Conservation (phyloP, 257 asterid genomes). For the Ehretia macrophylla region DNA sequence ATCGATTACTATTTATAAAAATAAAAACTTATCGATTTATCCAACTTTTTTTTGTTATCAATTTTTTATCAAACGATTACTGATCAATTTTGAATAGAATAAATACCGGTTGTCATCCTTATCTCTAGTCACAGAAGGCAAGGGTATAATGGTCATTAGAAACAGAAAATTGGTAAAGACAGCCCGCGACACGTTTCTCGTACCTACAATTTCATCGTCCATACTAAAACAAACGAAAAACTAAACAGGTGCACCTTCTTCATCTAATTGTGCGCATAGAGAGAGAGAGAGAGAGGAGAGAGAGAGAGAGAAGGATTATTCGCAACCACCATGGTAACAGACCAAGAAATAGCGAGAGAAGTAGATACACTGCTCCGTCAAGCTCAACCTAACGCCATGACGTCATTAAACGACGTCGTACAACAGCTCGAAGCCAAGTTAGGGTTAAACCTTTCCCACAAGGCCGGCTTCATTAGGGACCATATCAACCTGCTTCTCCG, state of each 20-base stretch:
- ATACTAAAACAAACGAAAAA: too few species aligned
- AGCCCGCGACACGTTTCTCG: too few species aligned
- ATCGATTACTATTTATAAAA: too few species aligned
- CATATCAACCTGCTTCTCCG: slow-evolving; percentile 52
- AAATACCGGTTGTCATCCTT: too few species aligned
- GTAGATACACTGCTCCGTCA: slow-evolving; percentile 64
- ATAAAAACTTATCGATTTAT: too few species aligned
- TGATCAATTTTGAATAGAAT: too few species aligned
- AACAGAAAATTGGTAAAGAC: too few species aligned
- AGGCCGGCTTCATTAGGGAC: slow-evolving; percentile 54
- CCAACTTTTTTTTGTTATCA: too few species aligned
- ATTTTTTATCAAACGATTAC: too few species aligned
- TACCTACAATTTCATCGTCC: too few species aligned
- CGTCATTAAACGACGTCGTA: slow-evolving; percentile 64
- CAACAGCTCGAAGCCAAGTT: slow-evolving; percentile 58
- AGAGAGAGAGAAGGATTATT: slow-evolving; percentile 11
- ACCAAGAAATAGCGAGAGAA: slow-evolving; percentile 62
- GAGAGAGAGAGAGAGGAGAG: slow-evolving; percentile 27
- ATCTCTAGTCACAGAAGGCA: too few species aligned
- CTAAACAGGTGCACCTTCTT: slow-evolving; percentile 35
- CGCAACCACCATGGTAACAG: slow-evolving; percentile 47
- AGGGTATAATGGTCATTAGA: too few species aligned
- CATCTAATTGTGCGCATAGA: slow-evolving; percentile 22
- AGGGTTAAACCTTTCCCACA: slow-evolving; percentile 64
- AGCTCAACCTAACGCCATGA: slow-evolving; percentile 56